Conservation (phyloP, 2,329 filamentous ascomycete genomes). For the Cadophora gregata region DNA sequence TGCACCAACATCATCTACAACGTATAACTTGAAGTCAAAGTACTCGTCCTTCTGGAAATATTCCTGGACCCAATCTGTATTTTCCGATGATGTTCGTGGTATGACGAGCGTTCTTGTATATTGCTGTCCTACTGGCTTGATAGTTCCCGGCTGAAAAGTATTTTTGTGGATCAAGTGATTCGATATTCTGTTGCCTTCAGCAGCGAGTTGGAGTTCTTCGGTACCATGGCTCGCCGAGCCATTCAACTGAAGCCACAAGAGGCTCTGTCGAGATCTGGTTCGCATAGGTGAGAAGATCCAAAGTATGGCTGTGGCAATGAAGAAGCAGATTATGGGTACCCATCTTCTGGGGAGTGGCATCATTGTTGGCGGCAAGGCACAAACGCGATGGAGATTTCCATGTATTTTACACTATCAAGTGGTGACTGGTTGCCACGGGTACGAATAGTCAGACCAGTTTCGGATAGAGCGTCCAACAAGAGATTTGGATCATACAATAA, state of each 20-base stretch:
- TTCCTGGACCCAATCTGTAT: conserved; percentile 36
- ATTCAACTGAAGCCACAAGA: background rate
- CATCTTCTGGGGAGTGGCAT: conserved; percentile 26
- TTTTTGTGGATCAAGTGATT: background rate
- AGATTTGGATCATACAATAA: too few relatives aligned
- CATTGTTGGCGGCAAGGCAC: background rate
- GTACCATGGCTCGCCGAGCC: background rate
- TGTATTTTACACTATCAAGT: too few relatives aligned
- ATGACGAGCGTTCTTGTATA: conserved; percentile 24
- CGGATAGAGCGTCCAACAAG: too few relatives aligned
- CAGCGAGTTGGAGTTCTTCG: background rate
- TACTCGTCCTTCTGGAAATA: conserved; percentile 29
- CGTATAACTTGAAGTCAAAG: conserved; percentile 35
- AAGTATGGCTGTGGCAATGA: conserved; percentile 18
- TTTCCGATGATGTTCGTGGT: conserved; percentile 29
- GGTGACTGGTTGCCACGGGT: too few relatives aligned
- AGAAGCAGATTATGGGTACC: conserved; percentile 22
- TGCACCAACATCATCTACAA: conserved; percentile 37
- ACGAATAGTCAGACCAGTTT: too few relatives aligned
- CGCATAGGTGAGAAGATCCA: conserved; percentile 23
- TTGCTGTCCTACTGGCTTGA: conserved; percentile 19
- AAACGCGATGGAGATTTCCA: too few relatives aligned
- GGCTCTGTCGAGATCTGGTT: background rate
- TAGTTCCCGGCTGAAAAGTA: conserved; percentile 15
- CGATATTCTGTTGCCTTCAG: background rate